Base-by-base conservation (phyloP, 768 basidiomycete genomes). In the Cyclocybe aegerita region DNA sequence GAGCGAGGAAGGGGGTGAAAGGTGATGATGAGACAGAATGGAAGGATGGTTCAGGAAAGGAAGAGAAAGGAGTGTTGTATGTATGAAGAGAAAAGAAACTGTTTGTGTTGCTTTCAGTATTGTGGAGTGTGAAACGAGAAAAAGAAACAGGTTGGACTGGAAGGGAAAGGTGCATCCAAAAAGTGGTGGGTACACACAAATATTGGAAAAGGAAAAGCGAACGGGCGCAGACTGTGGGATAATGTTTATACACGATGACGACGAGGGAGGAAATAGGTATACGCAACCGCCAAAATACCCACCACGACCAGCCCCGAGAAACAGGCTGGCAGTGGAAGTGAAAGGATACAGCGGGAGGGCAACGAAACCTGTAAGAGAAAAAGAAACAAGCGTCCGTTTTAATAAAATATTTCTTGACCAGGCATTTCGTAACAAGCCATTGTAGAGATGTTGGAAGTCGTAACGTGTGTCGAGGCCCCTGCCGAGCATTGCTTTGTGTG, bases 301-400 rank as follows among this genome's bases (percentile, higher is more conserved):
- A 3, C 23, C 23, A 23, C 23, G 23, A 23, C 23, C 23, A 23
- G 23, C 23, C 5, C 23, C 3, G 23, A 23, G 32, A n/a, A 41
- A 49, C 31, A 14, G 10, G 16, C 47, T 57, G 59, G 59, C 53
- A 59, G 54, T 43, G 50, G 54, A 53, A 60, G 48, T 31, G 46
- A 36, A 42, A 44, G 31, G 37, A 44, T 48, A 41, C 36, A 53
- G 43, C 40, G 47, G 45, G 37, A 43, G 53, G 52, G 33, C 49
- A 54, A 56, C 50, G 35, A 54, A 49, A 50, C 41, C 56, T 43
- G 9, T 34, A 38, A 56, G 53, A 43, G 51, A 44, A 52, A 64
- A 76, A 73, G 67, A 80, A 84, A 79, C 79, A 70, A 85, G 86
- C 87, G 87, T 89, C 87, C 87, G 85, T 86, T 70, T 74, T 68